Evolutionary conservation across 2,329 filamentous ascomycete species (phyloP), one percentile per base, ranked within the genome.

Genomic region (Colletotrichum orbiculare): DNA sequence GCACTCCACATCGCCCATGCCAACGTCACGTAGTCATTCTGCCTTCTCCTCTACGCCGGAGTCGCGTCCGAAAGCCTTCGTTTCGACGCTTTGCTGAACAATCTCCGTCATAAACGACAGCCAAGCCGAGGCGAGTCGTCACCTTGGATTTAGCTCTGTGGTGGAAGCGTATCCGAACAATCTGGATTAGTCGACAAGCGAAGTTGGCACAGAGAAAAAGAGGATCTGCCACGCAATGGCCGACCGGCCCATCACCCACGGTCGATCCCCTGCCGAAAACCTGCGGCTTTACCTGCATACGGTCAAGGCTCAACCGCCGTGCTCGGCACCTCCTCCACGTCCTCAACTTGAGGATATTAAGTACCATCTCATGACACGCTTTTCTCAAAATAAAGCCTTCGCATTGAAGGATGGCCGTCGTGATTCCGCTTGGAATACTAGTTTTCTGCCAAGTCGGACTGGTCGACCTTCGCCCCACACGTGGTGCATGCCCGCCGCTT

Each of bases 341-440:
- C 43, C 48, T 66, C 41, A 64, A 64, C 60, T 58, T 59, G 64
- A 59, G 59, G 54, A 64, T 54, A 66, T 66, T 59, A 64, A 66
- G 64, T 66, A 59, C 60, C 60, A 52, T 49, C 47, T 49, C 48
- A 49, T 57, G 47, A 54, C 47, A 55, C 45, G 45, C 49, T 34
- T n/a, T 35, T 10, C 43, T 17, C 33, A 12, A 52, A 46, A 6
- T 54, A 63, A 50, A 13, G 25, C 25, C 25, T 25, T 25, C 25
- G 25, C 25, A 25, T 25, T 25, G 25, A 25, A 25, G 25, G 25
- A 25, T 5, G 25, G 25, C 25, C 25, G 25, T 25, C 25, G 15
- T 12, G 10, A 37, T 38, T 25, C 25, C 55, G 38, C 46, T 17
- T 50, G 37, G 10, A 9, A 6, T 25, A 25, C 25, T 25, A 25